Evolutionary conservation across 2,329 filamentous ascomycete genomes (phyloP), one percentile per base, ranked within the genome.

Genomic region (Penicillium decumbens): DNA sequence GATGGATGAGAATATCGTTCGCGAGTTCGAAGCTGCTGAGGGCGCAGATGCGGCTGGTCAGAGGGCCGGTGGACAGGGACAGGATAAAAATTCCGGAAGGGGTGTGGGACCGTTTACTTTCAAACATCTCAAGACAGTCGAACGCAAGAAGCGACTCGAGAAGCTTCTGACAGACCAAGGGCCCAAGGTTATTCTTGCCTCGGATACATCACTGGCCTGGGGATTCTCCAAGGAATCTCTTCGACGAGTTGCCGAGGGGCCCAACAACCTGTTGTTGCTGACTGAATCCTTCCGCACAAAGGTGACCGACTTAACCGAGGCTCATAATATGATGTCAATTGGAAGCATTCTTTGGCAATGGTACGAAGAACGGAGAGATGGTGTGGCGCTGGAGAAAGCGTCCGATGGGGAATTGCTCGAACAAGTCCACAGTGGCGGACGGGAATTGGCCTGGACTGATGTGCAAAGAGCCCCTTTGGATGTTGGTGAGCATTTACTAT

Each of bases 1-100:
- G 93, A 97, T 98, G 91, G 91, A 97, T 65, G 91, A 96, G 64
- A 86, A 84, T 50, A 95, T 98, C 51, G 87, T 95, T 37, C 84
- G 90, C 47, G 92, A 97, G 62, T 95, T 95, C 54, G 91, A 95
- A 66, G 83, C 85, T 13, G 76, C 70, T 1, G 71, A 74, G 50
- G 71, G 72, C 30, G 67, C 65, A 23, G 71, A 74, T 48, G 64
- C 62, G 44, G 60, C 61, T 6, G 59, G 63, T 25, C 76, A 76
- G 54, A 62, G 65, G 41, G 53, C 62, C 39, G 61, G 66, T 41
- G 61, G 61, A 3, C 61, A 63, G 25, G 53, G 59, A 10, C 66
- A 67, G 33, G 69, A 75, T 15, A 69, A 72, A 43, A 62, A 63
- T 13, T 74, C 64, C 4, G 58, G 58, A 4, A 76, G 74, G 63